Conservation (phyloP, 352 stramenopile genomes). For the Globisporangium parvum region DNA sequence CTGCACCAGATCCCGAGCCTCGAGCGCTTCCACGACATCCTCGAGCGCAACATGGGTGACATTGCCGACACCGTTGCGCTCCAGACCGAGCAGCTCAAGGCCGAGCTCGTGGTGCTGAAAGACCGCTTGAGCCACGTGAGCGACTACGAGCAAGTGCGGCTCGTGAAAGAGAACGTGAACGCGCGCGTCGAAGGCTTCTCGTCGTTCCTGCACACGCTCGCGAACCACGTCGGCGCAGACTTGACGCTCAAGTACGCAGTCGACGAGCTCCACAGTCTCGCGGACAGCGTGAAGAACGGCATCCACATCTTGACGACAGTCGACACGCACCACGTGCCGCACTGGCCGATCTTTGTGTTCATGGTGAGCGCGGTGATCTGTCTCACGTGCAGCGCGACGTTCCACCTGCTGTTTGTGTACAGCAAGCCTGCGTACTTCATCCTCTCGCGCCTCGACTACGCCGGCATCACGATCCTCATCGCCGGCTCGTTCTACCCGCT, state of each 20-base stretch:
- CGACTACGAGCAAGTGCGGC: slow-evolving; percentile 45
- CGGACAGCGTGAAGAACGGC: slow-evolving; percentile 75
- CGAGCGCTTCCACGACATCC: slow-evolving; percentile 66
- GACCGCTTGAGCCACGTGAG: slow-evolving; percentile 40
- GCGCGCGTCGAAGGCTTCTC: slow-evolving; percentile 65
- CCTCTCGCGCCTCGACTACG: slow-evolving; percentile 78
- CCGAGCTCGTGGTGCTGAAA: slow-evolving; percentile 53
- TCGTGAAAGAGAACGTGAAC: slow-evolving; percentile 49
- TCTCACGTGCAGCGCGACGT: slow-evolving; percentile 73
- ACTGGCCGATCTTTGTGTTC: slow-evolving; percentile 85
- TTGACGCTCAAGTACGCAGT: slow-evolving; percentile 71
- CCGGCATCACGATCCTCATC: slow-evolving; percentile 84
- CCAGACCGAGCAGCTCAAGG: slow-evolving; percentile 61
- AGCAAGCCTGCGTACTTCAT: slow-evolving; percentile 69
- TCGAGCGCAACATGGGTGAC: slow-evolving; percentile 67
- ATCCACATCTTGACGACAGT: slow-evolving; percentile 65
- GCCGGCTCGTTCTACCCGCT: slow-evolving; percentile 81
- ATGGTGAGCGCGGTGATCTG: slow-evolving; percentile 81
- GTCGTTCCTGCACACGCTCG: slow-evolving; percentile 58
- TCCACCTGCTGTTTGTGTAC: slow-evolving; percentile 83
- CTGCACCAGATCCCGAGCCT: slow-evolving; percentile 80
- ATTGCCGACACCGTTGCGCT: slow-evolving; percentile 56
- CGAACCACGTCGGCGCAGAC: slow-evolving; percentile 68
- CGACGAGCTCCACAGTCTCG: slow-evolving; percentile 62
- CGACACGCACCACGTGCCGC: slow-evolving; percentile 65